A percentile compares a stretch with the other conserved stretches of the same genome.
phyloP scores from a whole-genome alignment of 208 protist species.

The Phytomonas sp. region DNA sequence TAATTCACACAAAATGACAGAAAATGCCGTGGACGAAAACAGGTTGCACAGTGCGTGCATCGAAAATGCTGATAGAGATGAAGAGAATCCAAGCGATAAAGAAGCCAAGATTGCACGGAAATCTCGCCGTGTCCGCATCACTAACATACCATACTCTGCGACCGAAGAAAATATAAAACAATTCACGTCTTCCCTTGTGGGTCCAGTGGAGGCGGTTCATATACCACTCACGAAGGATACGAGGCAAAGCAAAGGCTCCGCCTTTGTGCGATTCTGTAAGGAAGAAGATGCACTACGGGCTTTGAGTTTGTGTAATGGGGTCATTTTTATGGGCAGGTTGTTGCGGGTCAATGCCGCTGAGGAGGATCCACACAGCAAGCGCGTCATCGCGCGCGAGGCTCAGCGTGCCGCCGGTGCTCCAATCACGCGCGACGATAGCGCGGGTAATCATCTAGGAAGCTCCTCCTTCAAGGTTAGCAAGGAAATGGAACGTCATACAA shows the following conservation, averaged over 20 bases:
- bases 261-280: conserved; percentile 85
- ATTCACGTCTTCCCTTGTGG: conserved; percentile 79
- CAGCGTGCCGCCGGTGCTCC: conserved; percentile 20
- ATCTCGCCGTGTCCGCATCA: conserved; percentile 89
- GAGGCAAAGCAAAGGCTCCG: conserved; percentile 89
- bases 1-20: not conserved
- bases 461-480: conserved; percentile 65
- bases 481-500: conserved; percentile 20
- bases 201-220: conserved; percentile 88
- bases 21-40: not conserved
- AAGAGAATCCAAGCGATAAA: conserved; percentile 7
- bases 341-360: conserved; percentile 52
- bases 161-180: conserved; percentile 93
- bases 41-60: not conserved
- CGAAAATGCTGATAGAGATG: conserved; percentile 8
- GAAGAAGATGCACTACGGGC: conserved; percentile 84
- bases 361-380: conserved; percentile 71
- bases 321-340: conserved; percentile 88
- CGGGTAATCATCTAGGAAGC: conserved; percentile 21
- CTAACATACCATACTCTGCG: conserved; percentile 93
- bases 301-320: conserved; percentile 57
- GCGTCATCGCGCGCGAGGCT: conserved; percentile 28
- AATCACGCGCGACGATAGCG: not conserved
- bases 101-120: conserved; percentile 48
- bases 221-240: conserved; percentile 92